Base-by-base conservation (phyloP, 179 eudicot genomes). In the Amaranthus tricolor region DNA sequence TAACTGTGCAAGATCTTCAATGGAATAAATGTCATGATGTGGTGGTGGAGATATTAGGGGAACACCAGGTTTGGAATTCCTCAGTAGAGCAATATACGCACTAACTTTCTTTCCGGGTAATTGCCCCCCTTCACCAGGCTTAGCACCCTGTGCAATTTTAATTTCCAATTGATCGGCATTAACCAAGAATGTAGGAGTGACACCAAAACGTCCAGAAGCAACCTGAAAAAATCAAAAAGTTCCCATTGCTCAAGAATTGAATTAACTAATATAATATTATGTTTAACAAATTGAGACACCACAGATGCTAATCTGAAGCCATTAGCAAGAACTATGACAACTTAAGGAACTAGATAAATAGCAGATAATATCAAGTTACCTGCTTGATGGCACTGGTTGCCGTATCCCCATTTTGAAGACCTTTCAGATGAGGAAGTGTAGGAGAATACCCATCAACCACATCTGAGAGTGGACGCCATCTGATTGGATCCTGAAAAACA, bases 61-160 rank as follows among this genome's bases (percentile, higher is more conserved):
- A 75, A 96, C 99, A 66, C 99, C 99, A 60, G 99, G 99, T 84
- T 96, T 96, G 5, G 99, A 96, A 79, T 89, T 96, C 79, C 99
- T 86, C 73, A 96, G 82, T 83, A 98, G 91, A 72, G 99, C 99
- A 85, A 96, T 96, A 85, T 96, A 96, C 47, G 99, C 99, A 66
- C 99, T 96, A 72, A 96, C 99, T 96, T 96, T 96, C 77, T 93
- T 88, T 74, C 99, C 99, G 15, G 99, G 99, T 74, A 96, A 81
- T 82, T 96, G 99, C 4, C 99, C 99, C 49, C 99, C 99, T 88
- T 96, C 99, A 79, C 99, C 99, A 77, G 99, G 99, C 87, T 96
- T 96, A 79, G 99, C 99, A 83, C 99, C 99, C 85, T 96, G 99
- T n/a, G 99, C 98, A 82, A 96, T 86, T 85, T 96, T 96, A 68